These are phyloP conservation scores for Botryotinia convoluta DNA, from an alignment of 2,329 filamentous ascomycete genomes.

Conservation along the genomic window DNA sequence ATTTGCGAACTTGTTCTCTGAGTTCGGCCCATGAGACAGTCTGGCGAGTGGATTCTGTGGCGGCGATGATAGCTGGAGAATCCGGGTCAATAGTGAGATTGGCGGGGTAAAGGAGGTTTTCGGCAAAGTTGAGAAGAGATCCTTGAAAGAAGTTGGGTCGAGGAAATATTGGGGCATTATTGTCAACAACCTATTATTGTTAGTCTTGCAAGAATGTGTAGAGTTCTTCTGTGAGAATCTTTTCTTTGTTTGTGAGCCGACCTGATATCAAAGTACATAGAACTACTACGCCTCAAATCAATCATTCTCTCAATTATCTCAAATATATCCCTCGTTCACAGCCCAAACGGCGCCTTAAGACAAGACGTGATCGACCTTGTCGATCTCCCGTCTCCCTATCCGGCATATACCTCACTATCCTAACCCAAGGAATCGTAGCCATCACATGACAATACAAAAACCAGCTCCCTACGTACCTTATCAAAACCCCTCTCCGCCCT, in stretches of 20 bases:
- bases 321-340: neutral
- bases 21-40: slow-evolving; percentile 75
- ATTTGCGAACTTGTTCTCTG: slow-evolving; percentile 71
- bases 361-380: neutral
- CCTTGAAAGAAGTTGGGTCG: slow-evolving; percentile 82
- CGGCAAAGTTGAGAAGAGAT: slow-evolving; percentile 83
- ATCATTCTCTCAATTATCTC: neutral
- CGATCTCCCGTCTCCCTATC: neutral
- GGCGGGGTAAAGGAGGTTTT: slow-evolving; percentile 84
- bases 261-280: neutral
- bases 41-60: slow-evolving; percentile 64
- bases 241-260: neutral
- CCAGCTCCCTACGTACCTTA: slow-evolving; percentile 46
- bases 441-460: slow-evolving; percentile 17
- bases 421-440: neutral
- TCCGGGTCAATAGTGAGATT: slow-evolving; percentile 54
- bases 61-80: slow-evolving; percentile 71
- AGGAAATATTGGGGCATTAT: slow-evolving; percentile 73
- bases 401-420: no score
- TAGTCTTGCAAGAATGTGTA: slow-evolving; percentile 1
- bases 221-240: neutral
- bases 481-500: slow-evolving; percentile 62
- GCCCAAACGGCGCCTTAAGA: neutral
- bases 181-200: slow-evolving; percentile 60
- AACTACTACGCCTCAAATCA: neutral